Evolutionary conservation across 2,329 filamentous ascomycete genomes (phyloP).

Genomic region (Pestalotiopsis sp.): DNA sequence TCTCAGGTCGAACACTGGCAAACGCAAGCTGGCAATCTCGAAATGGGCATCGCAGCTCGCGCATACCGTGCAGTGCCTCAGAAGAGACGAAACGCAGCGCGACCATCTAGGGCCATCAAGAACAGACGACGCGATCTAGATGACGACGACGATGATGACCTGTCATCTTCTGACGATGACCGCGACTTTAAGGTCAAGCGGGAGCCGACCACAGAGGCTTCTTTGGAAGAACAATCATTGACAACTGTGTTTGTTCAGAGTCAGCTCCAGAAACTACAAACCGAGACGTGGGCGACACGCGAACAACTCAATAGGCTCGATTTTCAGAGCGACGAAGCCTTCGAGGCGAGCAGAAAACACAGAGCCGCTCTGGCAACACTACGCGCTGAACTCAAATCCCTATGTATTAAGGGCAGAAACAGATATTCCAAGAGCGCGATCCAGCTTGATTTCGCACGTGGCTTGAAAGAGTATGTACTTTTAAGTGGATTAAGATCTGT

Average conservation of each 20-base stretch:
- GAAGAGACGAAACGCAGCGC: not conserved
- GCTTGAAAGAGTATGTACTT: slow-evolving; percentile 51
- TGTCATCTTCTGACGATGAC: not conserved
- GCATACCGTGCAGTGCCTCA: not conserved
- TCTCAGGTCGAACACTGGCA: not conserved
- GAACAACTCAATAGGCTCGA: not conserved
- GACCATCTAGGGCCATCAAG: not conserved
- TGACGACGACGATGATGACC: not conserved
- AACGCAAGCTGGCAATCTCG: not conserved
- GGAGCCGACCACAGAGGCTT: not conserved
- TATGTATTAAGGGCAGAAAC: slow-evolving; percentile 59
- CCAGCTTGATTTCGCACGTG: slow-evolving; percentile 59
- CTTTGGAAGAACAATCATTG: slow-evolving; percentile 12
- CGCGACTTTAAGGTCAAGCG: too few species aligned
- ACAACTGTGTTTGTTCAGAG: not conserved
- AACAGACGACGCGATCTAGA: not conserved
- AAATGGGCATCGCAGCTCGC: not conserved
- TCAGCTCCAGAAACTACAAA: not conserved
- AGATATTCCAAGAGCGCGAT: slow-evolving; percentile 57
- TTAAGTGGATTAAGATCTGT: not conserved
- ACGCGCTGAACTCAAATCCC: slow-evolving; percentile 32
- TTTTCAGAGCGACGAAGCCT: not conserved
- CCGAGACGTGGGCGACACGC: not conserved
- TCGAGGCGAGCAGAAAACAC: slow-evolving; percentile 24
- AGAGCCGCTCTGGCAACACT: slow-evolving; percentile 33